Evolutionary conservation across 768 basidiomycete genomes (phyloP).

Genomic region (Tylopilus balloui): DNA sequence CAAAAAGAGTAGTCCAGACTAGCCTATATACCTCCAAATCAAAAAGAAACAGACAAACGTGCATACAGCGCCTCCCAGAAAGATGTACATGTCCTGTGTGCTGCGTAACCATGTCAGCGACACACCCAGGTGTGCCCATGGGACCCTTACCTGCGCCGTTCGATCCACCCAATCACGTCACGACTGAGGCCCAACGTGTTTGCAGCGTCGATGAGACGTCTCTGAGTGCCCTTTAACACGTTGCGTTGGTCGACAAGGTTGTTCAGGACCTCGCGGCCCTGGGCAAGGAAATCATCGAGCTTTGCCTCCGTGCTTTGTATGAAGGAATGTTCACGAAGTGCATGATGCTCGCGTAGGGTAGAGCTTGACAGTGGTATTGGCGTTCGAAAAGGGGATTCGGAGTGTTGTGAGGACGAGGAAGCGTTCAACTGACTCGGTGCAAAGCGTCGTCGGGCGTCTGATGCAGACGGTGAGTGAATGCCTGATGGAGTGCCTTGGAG

Average conservation of each 20-base stretch:
- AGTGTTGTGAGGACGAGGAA: slow-evolving; percentile 50
- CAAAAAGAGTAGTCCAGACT: slow-evolving; percentile 11
- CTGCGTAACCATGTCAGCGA: slow-evolving; percentile 38
- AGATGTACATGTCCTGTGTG: slow-evolving; percentile 94
- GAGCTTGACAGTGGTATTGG: slow-evolving; percentile 52
- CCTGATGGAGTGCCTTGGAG: slow-evolving; percentile 44
- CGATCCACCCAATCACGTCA: slow-evolving; percentile 96
- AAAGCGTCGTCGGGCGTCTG: slow-evolving; percentile 66
- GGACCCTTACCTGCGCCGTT: slow-evolving; percentile 70
- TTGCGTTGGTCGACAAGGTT: slow-evolving; percentile 90
- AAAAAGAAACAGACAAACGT: slow-evolving; percentile 93
- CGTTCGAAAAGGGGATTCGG: slow-evolving; percentile 83
- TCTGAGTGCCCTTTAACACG: slow-evolving; percentile 92
- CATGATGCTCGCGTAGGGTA: slow-evolving; percentile 65
- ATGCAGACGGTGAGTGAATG: slow-evolving; percentile 26
- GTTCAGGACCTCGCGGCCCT: slow-evolving; percentile 87
- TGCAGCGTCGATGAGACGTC: slow-evolving; percentile 80
- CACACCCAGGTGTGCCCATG: not conserved
- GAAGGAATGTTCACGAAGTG: slow-evolving; percentile 86
- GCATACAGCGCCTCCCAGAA: slow-evolving; percentile 75
- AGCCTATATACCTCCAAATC: slow-evolving; percentile 88
- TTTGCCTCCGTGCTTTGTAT: slow-evolving; percentile 75
- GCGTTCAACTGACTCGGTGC: slow-evolving; percentile 33
- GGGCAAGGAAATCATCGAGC: slow-evolving; percentile 87
- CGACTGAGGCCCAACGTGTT: slow-evolving; percentile 93